Evolutionary conservation across 371 early-diverging fungal species (phyloP), one percentile per base, ranked within the genome.

Genomic region (Funneliformis caledonium): DNA sequence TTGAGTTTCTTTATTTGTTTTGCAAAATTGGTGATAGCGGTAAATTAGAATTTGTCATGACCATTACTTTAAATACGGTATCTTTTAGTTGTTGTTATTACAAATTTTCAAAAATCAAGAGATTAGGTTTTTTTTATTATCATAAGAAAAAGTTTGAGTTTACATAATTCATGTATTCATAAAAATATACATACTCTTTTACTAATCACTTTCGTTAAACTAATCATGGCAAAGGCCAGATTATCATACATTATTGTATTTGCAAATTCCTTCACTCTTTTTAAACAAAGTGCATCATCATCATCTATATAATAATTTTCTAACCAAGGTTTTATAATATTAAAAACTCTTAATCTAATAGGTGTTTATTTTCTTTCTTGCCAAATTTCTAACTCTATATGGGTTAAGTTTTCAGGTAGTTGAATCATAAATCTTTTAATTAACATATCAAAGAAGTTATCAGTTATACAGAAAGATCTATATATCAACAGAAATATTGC

Each of bases 241-340:
- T 89, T 83, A 45, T 94, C 94, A 37, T 90, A 89, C 86, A 96
- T 93, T 1, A 88, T 89, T 0, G 92, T 94, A 64, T 88, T 87
- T 5, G 95, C 92, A 85, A 97, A 97, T 52, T 93, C 87, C 43
- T 91, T 88, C n/a, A 96, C 87, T 82, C 86, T 88, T 67, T 93
- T 91, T 42, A 97, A 86, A 12, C 92, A 90, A 42, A 82, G 81
- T 12, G 85, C 50, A 91, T 93, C 94, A 16, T 52, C 90, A 81
- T 93, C 93, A 80, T 96, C 96, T 19, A 93, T 87, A 87, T 93
- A 97, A 83, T 93, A 93, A 69, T 88, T 87, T 81, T 97, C 97
- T 8, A 98, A 87, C 98, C 98, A 98, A 9, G 90, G 89, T 82
- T 96, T 96, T 83, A 97, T 92, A 10, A 97, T 91, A 83, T 96